Evolutionary conservation across 169 alveolate genomes (phyloP).

Genomic region (Besnoitia besnoiti): DNA sequence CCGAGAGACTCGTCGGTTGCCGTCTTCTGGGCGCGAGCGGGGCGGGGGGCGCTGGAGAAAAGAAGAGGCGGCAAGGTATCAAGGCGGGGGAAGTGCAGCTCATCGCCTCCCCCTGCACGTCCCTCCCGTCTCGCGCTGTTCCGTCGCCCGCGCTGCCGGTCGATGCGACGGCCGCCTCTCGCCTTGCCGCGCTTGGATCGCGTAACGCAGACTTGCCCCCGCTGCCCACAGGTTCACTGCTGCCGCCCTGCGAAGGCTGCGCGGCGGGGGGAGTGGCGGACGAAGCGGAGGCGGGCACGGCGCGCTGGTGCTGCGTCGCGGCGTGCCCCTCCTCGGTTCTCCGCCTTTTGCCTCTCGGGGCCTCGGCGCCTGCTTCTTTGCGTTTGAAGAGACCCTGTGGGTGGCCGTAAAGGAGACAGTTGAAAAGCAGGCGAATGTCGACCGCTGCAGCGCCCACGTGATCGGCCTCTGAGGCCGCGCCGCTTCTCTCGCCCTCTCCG

Average conservation of each 20-base stretch:
- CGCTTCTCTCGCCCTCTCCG: background rate
- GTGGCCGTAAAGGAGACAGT: constrained; percentile 37
- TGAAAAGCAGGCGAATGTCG: background rate
- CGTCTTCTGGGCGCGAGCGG: background rate
- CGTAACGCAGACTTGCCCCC: background rate
- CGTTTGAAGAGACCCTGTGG: background rate
- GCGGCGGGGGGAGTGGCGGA: too few relatives aligned
- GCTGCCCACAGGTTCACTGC: background rate
- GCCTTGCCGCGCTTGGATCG: background rate
- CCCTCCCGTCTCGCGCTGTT: background rate
- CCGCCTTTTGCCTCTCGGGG: background rate
- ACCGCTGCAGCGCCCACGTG: background rate
- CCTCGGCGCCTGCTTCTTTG: background rate
- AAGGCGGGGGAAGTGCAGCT: background rate
- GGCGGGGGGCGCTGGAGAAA: background rate
- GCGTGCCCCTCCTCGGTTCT: background rate
- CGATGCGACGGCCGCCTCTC: background rate
- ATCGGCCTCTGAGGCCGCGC: background rate
- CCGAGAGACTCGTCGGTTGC: background rate
- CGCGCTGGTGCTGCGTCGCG: too few relatives aligned
- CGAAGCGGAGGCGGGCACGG: too few relatives aligned
- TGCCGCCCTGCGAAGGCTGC: too few relatives aligned
- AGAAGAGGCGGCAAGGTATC: constrained; percentile 3
- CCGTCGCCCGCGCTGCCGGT: too few relatives aligned
- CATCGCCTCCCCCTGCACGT: background rate